Evolutionary conservation across 2,329 filamentous ascomycete genomes (phyloP).

Genomic region (Aspergillus thermomutatus): DNA sequence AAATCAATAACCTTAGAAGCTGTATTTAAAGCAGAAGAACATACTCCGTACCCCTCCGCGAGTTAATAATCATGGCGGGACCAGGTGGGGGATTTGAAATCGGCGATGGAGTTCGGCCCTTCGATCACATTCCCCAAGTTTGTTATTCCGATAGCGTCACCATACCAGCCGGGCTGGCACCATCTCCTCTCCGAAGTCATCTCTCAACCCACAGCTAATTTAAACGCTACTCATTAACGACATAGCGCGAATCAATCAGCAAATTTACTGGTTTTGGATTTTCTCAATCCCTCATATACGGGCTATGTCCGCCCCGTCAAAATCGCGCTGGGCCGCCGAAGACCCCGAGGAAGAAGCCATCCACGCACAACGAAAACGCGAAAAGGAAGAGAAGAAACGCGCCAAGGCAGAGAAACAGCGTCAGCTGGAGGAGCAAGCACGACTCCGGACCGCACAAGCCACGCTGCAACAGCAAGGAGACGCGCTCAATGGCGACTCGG

Average conservation of each 20-base stretch:
- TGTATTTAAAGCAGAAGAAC: slow-evolving; percentile 6
- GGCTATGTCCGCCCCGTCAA: slow-evolving; percentile 58
- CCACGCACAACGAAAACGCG: slow-evolving; percentile 64
- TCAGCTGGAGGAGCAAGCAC: slow-evolving; percentile 53
- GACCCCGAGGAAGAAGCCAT: slow-evolving; percentile 76
- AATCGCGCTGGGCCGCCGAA: slow-evolving; percentile 84
- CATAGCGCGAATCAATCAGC: not conserved
- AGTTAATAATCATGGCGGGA: slow-evolving; percentile 9
- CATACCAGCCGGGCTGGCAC: slow-evolving; percentile 10
- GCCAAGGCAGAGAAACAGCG: slow-evolving; percentile 78
- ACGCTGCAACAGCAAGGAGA: not conserved
- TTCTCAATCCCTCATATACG: not conserved
- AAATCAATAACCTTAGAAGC: not conserved
- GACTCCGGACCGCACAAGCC: slow-evolving; percentile 15
- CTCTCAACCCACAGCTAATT: slow-evolving; percentile 15
- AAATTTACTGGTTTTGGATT: not conserved
- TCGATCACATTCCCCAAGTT: slow-evolving; percentile 11
- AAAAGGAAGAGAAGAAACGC: slow-evolving; percentile 87
- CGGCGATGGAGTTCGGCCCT: slow-evolving; percentile 24
- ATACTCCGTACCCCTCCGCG: not conserved
- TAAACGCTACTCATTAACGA: slow-evolving; percentile 3
- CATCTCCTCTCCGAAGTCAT: not conserved
- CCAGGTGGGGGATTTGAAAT: slow-evolving; percentile 31
- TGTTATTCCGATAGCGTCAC: slow-evolving; percentile 26
- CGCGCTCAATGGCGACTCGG: slow-evolving; percentile 25